These are phyloP conservation scores for Nitzschia inconspicua DNA, from an alignment of 108 stramenopile genomes.

Conservation along the genomic window DNA sequence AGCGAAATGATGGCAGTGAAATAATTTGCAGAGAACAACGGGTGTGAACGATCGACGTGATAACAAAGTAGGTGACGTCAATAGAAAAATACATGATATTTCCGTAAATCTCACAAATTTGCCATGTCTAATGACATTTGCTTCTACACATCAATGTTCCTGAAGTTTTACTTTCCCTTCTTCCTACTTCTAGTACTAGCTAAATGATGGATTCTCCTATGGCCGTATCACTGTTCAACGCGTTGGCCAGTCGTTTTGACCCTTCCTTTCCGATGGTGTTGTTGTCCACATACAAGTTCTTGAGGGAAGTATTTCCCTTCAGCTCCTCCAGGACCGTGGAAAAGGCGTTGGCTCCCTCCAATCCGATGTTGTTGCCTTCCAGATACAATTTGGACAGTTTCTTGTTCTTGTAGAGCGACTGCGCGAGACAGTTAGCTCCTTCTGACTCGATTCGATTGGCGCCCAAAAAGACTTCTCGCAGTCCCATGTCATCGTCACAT, in stretches of 20 bases:
- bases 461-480: conserved; percentile 24
- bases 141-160: too few species aligned
- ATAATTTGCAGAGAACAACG: too few species aligned
- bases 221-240: conserved; percentile 24
- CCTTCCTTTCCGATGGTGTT: conserved; percentile 31
- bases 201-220: conserved; percentile 7
- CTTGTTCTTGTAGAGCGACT: conserved; percentile 5
- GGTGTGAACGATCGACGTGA: too few species aligned
- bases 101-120: too few species aligned
- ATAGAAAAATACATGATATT: too few species aligned
- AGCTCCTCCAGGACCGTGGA: conserved; percentile 12
- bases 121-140: too few species aligned
- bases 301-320: conserved; percentile 3
- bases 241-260: conserved; percentile 30
- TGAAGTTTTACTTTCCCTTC: too few species aligned
- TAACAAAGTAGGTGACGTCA: too few species aligned
- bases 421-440: conserved; percentile 31
- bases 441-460: conserved; percentile 22
- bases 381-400: conserved; percentile 31
- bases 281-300: conserved; percentile 36
- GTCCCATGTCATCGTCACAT: not conserved
- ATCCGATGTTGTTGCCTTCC: conserved; percentile 37
- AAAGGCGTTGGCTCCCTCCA: conserved; percentile 34
- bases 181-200: too few species aligned
- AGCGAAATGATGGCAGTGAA: too few species aligned